These are phyloP conservation scores for Drechmeria coniospora DNA, from an alignment of 2,329 filamentous ascomycete genomes.

Conservation along the genomic window DNA sequence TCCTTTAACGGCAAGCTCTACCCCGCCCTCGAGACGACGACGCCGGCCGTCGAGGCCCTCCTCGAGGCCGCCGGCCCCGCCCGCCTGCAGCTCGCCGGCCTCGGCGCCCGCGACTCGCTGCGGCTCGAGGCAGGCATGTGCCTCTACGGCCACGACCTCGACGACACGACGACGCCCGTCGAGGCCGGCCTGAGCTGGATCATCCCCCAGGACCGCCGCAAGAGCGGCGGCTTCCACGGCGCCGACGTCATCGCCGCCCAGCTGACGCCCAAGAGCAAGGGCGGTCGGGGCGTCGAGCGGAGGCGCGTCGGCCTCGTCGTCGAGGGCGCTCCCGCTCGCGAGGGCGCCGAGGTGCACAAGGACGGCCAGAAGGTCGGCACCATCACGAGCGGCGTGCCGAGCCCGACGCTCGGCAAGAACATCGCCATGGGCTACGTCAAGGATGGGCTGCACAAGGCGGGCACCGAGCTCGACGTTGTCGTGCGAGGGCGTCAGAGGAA, in stretches of 20 bases:
- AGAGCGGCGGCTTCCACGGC: conserved; percentile 66
- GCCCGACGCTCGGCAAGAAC: conserved; percentile 73
- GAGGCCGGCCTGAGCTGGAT: conserved; percentile 56
- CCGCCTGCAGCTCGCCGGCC: conserved; percentile 61
- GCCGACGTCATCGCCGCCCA: conserved; percentile 63
- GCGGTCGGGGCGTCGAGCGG: conserved; percentile 51
- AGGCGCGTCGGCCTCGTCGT: conserved; percentile 71
- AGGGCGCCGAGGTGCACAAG: conserved; percentile 66
- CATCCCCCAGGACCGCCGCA: conserved; percentile 61
- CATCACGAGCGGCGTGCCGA: conserved; percentile 82
- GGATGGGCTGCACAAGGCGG: conserved; percentile 67
- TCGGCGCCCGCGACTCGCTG: conserved; percentile 82
- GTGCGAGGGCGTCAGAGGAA: conserved; percentile 63
- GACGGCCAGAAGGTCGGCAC: conserved; percentile 55
- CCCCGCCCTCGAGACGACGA: conserved; percentile 20
- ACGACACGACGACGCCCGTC: conserved; percentile 53
- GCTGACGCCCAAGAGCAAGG: conserved; percentile 57
- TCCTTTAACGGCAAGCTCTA: conserved; percentile 44
- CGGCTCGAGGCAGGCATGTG: conserved; percentile 97
- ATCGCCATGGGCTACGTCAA: conserved; percentile 92
- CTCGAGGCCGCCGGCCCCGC: conserved; percentile 46
- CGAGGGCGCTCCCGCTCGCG: conserved; percentile 75
- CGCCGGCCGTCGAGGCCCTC: conserved; percentile 51
- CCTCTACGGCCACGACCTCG: conserved; percentile 95
- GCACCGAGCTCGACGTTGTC: conserved; percentile 64